A percentile compares a stretch with the other conserved stretches of the same genome.
These are phyloP conservation scores for Blastobotrys petasosporus DNA, from an alignment of 1,139 yeast genomes.

Conservation along the genomic window DNA sequence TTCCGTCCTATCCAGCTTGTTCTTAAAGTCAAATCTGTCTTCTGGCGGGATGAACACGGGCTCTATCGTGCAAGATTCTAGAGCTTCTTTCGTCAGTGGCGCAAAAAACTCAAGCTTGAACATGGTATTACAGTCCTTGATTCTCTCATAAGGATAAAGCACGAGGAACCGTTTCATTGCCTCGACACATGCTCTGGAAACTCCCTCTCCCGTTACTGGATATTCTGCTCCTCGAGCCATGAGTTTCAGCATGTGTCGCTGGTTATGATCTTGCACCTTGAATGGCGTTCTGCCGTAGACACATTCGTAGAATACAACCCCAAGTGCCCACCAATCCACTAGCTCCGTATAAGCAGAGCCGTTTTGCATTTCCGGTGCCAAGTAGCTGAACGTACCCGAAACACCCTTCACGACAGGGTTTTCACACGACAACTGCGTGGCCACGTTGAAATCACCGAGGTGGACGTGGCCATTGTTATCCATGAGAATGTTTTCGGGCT, in stretches of 20 bases:
- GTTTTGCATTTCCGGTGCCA: constrained; percentile 77
- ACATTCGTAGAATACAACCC: constrained; percentile 78
- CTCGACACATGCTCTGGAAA: constrained; percentile 20
- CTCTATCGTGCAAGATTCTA: constrained; percentile 11
- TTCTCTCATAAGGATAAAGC: constrained; percentile 20
- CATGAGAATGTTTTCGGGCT: constrained; percentile 62
- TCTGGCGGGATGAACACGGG: constrained; percentile 13
- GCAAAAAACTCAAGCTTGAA: constrained; percentile 21
- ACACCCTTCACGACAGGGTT: constrained; percentile 45
- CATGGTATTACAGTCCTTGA: constrained; percentile 16
- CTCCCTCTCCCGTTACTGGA: constrained; percentile 21
- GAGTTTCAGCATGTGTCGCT: constrained; percentile 15
- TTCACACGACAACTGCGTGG: constrained; percentile 25
- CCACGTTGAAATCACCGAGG: constrained; percentile 63
- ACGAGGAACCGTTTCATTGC: constrained; percentile 25
- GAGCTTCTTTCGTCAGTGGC: constrained; percentile 13
- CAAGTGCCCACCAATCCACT: constrained; percentile 92
- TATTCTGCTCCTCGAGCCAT: constrained; percentile 17
- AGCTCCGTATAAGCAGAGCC: constrained; percentile 65
- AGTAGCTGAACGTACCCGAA: constrained; percentile 83
- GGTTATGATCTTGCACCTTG: constrained; percentile 45
- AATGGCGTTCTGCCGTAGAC: constrained; percentile 80
- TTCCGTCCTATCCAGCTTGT: constrained; percentile 7
- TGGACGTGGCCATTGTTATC: constrained; percentile 68
- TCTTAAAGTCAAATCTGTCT: constrained; percentile 1